Base-by-base conservation (phyloP, 1,284 basidiomycete species). In the Coniferiporia weirii region DNA sequence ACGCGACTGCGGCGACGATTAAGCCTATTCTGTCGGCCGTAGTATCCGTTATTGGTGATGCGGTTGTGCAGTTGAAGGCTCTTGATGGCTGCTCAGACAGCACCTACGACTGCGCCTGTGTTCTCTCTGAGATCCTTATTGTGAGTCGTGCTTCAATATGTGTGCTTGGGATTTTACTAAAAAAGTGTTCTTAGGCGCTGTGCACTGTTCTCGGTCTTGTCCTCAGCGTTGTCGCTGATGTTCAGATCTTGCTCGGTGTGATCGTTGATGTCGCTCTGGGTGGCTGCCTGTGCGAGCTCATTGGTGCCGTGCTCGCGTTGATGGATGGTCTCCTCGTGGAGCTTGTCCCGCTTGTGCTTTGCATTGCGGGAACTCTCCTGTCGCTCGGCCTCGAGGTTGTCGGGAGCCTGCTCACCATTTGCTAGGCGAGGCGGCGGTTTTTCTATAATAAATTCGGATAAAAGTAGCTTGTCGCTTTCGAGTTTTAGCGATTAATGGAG, bases 201-300 rank as follows among this genome's bases (percentile, higher is more conserved):
- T 22, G 52, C 52, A 56, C 52, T 55, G 60, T 47, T n/a, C 56
- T 61, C 45, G 60, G 40, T 9, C 34, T 58, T 51, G 56, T 61
- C 52, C 51, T 59, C n/a, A 43, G 13, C 4, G 45, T 58, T 15
- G 48, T 61, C 44, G 52, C 55, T 3, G 51, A 61, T 40, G 52
- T 54, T 32, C 49, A 61, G 38, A 45, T 61, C 9, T 17, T 54
- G 6, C 35, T 61, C 17, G 54, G 52, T 46, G 52, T 52, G 20
- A 27, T 56, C 40, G 60, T 61, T 1, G 12, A 34, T 7, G 60
- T 58, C 17, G 52, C 56, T 15, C 38, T 61, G 44, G 60, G 60
- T 43, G 56, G 50, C 19, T 57, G 56, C 60, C 36, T 61, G n/a
- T 57, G 60, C 46, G 40, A 46, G 13, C 56, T 61, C 27, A 58